Evolutionary conservation across 2,329 filamentous ascomycete species (phyloP), one percentile per base, ranked within the genome.

Genomic region (Neospermospora avenae): DNA sequence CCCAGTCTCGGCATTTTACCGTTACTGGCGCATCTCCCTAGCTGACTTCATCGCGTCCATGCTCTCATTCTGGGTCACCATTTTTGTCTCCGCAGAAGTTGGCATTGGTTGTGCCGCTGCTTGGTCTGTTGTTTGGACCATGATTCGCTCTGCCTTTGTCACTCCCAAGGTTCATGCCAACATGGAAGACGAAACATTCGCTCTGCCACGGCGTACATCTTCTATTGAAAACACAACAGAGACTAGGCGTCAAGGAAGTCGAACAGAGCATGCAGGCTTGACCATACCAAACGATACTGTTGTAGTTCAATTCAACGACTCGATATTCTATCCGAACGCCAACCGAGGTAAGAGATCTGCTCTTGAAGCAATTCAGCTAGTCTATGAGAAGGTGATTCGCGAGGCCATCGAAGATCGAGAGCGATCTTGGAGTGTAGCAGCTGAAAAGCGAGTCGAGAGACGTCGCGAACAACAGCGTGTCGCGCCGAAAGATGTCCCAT

Each of bases 1-100:
- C 0, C 78, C 83, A 0, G 80, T 84, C 0, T 79, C 76, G 2
- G 77, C 81, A 10, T 87, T 88, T 68, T 87, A 86, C 20, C 56
- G 56, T 25, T 58, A 44, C 48, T 58, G 56, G 56, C 71, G 81
- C 64, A 83, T 84, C 2, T 87, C 84, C 0, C 77, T 88, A 3
- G 81, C 84, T 14, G 85, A 88, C 71, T 88, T 88, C 65, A 78
- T 85, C 55, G 81, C 83, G 0, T 80, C 82, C 35, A 86, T 86
- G 81, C 76, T 87, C 34, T 80, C 84, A 3, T 83, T 88, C 66
- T 87, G 84, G 82, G 77, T 88, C 2, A 85, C 84, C 0, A 78
- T 88, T 13, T 88, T 88, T 67, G 80, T 82, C 2, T 82, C 80
- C 0, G 84, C 82, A 1, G 84, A 87, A 64, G 77, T 84, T 35